Percentiles rank a stretch among this genome's conserved stretches.
These are phyloP conservation scores for Salvia hispanica DNA, from an alignment of 257 asterid genomes.

Conservation along the genomic window DNA sequence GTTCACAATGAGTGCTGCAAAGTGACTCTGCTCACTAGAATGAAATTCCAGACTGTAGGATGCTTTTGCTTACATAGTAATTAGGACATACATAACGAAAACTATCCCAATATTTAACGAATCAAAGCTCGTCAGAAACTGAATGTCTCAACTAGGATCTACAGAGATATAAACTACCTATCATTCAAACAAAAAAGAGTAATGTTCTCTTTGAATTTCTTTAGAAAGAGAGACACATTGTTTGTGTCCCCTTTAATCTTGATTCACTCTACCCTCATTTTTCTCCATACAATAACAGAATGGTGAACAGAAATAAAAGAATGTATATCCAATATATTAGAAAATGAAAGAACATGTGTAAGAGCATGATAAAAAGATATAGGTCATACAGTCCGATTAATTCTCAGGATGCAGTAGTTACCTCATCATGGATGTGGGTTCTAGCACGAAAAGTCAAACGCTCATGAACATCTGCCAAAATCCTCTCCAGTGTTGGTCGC, in stretches of 20 bases:
- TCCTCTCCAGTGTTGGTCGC: constrained; percentile 89
- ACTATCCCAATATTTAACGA: neutral
- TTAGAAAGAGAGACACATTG: constrained; percentile 7
- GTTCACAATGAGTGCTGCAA: constrained; percentile 20
- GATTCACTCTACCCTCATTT: neutral
- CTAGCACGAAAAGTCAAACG: constrained; percentile 96
- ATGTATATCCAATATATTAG: neutral
- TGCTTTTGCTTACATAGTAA: neutral
- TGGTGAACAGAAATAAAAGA: neutral
- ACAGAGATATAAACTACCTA: constrained; percentile 9
- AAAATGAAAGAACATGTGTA: neutral
- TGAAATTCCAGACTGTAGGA: constrained; percentile 20
- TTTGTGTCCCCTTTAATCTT: constrained; percentile 5
- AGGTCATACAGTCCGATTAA: constrained; percentile 21
- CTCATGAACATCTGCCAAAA: constrained; percentile 94
- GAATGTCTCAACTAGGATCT: constrained; percentile 8
- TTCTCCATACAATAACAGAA: constrained; percentile 7
- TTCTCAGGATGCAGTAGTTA: constrained; percentile 36
- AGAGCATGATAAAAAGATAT: constrained; percentile 21
- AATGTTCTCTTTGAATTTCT: constrained; percentile 14
- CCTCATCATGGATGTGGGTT: constrained; percentile 95
- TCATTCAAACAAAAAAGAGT: constrained; percentile 24
- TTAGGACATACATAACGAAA: neutral
- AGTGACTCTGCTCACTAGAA: constrained; percentile 1
- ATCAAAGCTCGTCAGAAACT: constrained; percentile 8